Percentiles rank a stretch among this genome's conserved stretches.
Evolutionary conservation across 83 land plant genomes (phyloP).

Genomic region (Larix sibirica): DNA sequence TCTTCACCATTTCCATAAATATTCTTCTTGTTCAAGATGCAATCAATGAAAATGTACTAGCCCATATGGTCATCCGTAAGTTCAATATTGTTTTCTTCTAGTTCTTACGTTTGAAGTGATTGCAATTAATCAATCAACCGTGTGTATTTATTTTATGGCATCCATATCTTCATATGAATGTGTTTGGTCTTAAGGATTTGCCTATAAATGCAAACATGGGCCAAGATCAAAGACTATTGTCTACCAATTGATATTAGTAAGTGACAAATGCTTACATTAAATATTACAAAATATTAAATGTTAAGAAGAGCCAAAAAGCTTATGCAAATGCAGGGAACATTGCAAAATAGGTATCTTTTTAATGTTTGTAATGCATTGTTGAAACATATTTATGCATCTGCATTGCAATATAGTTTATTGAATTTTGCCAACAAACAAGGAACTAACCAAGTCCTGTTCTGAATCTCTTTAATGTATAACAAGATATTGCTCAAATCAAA

Average conservation of each 20-base stretch:
- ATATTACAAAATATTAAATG: too few species aligned
- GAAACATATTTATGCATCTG: neutral
- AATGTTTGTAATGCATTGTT: neutral
- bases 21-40: constrained; percentile 93
- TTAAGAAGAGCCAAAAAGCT: constrained; percentile 70
- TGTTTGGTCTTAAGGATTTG: neutral
- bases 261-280: neutral
- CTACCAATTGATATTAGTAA: neutral
- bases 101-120: too few species aligned
- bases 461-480: neutral
- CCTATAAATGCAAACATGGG: neutral
- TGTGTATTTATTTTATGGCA: neutral
- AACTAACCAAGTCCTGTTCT: neutral
- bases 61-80: neutral
- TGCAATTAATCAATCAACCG: too few species aligned
- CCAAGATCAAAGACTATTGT: neutral
- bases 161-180: neutral
- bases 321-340: constrained; percentile 81
- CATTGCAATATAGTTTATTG: neutral
- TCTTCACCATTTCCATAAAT: constrained; percentile 77
- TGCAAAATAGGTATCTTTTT: constrained; percentile 61
- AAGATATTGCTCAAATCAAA: constrained; percentile 82
- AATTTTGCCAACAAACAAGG: neutral
- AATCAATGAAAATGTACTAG: constrained; percentile 81
- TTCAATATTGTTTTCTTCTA: neutral